Evolutionary conservation across 176 grass and related monocot genomes (phyloP).

Genomic region (Melocanna baccifera): DNA sequence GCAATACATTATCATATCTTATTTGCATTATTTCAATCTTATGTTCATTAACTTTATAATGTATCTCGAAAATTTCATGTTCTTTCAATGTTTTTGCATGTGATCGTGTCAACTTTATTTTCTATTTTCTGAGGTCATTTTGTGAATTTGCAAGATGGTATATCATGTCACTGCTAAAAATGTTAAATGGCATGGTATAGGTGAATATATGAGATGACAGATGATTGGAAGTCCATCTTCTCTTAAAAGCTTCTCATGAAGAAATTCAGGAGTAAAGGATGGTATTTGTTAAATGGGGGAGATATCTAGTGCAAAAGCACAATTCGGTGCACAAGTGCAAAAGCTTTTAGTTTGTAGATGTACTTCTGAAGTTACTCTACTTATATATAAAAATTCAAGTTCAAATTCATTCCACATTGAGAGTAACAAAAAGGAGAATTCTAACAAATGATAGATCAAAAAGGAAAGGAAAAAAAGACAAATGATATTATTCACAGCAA

Average conservation of each 20-base stretch:
- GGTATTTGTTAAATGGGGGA: not conserved
- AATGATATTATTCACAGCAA: no score
- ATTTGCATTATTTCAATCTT: constrained; percentile 16
- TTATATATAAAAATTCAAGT: no score
- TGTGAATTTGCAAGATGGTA: constrained; percentile 19
- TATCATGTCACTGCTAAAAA: constrained; percentile 9
- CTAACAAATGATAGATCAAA: no score
- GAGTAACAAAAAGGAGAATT: no score
- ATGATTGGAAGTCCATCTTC: constrained; percentile 26
- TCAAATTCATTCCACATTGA: no score
- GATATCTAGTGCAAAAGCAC: no score
- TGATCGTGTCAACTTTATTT: not conserved
- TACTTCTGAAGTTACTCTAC: no score
- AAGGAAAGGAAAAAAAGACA: no score
- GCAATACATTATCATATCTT: constrained; percentile 11
- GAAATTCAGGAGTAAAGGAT: not conserved
- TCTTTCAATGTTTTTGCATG: constrained; percentile 14
- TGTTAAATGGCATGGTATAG: constrained; percentile 6
- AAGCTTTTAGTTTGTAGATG: no score
- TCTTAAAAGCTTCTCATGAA: not conserved
- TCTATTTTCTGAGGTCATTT: not conserved
- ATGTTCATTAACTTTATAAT: constrained; percentile 1
- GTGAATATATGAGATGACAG: constrained; percentile 10
- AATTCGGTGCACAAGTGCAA: no score
- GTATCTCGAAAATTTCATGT: not conserved